These are phyloP conservation scores for Huntiella omanensis DNA, from an alignment of 2,329 filamentous ascomycete species.

Conservation along the genomic window DNA sequence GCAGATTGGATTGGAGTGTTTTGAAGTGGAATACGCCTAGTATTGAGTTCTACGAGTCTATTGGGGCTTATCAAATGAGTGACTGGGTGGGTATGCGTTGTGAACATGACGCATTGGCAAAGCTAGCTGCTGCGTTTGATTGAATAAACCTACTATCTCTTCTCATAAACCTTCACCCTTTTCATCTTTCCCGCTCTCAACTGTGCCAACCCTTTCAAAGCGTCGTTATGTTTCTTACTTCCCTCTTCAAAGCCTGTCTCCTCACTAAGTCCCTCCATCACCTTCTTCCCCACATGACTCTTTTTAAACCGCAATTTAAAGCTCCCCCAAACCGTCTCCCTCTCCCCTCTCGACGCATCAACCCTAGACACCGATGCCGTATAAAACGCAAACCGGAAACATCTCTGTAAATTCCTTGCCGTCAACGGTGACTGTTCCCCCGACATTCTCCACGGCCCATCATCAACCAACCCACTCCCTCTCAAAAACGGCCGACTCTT, in stretches of 20 bases:
- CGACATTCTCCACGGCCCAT: constrained; percentile 4
- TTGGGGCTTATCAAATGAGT: constrained; percentile 46
- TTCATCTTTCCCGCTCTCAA: background rate
- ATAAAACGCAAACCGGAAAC: constrained; percentile 9
- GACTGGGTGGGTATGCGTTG: constrained; percentile 64
- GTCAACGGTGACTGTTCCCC: constrained; percentile 7
- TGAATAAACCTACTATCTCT: background rate
- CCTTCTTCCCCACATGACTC: background rate
- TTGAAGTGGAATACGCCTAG: constrained; percentile 86
- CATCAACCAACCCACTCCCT: constrained; percentile 5
- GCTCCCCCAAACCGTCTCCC: constrained; percentile 6
- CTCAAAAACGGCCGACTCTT: constrained; percentile 8
- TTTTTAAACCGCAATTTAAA: constrained; percentile 3
- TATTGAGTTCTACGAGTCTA: constrained; percentile 65
- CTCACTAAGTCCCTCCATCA: constrained; percentile 5
- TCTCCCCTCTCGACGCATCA: background rate
- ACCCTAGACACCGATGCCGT: constrained; percentile 8
- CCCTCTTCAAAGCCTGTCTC: constrained; percentile 4
- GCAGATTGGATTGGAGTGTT: constrained; percentile 74
- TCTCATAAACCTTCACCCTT: background rate
- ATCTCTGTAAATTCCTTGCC: constrained; percentile 8
- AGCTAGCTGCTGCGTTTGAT: constrained; percentile 29
- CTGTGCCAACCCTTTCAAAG: background rate
- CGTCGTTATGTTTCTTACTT: constrained; percentile 1
- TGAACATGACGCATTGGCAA: constrained; percentile 44